Conservation (phyloP, 805 yeast species). For the Lipomyces sp. region DNA sequence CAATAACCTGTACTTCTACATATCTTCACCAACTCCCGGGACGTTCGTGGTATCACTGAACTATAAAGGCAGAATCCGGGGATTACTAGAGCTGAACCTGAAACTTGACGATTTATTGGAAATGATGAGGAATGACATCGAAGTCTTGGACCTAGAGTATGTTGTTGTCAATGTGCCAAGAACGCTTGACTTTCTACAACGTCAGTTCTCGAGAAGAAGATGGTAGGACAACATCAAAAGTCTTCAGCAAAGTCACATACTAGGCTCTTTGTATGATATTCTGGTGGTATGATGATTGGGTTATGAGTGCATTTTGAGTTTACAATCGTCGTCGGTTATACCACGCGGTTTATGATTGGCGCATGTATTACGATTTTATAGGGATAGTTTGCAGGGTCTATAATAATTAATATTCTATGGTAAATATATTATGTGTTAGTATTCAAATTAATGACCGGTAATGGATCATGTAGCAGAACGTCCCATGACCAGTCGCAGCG, state of each 20-base stretch:
- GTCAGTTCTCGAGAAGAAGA: slow-evolving; percentile 38
- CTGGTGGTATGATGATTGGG: background rate
- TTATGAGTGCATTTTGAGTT: background rate
- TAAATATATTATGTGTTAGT: too few relatives aligned
- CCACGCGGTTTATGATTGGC: background rate
- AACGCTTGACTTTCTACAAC: slow-evolving; percentile 40
- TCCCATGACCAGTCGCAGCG: too few relatives aligned
- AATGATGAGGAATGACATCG: slow-evolving; percentile 38
- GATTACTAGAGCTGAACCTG: slow-evolving; percentile 43
- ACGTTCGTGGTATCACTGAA: slow-evolving; percentile 44
- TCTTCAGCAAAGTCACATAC: background rate
- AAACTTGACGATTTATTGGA: slow-evolving; percentile 47
- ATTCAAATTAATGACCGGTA: too few relatives aligned
- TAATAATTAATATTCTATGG: too few relatives aligned
- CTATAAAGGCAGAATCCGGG: slow-evolving; percentile 43
- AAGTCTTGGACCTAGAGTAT: slow-evolving; percentile 42
- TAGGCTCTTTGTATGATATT: background rate
- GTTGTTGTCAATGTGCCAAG: slow-evolving; percentile 41
- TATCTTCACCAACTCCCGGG: slow-evolving; percentile 44
- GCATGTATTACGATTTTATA: too few relatives aligned
- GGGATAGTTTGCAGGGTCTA: too few relatives aligned
- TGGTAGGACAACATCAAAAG: background rate
- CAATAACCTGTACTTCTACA: slow-evolving; percentile 39
- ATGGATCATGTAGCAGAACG: too few relatives aligned
- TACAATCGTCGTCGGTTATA: background rate